Percentiles rank a stretch among this genome's conserved stretches.
Conservation (phyloP, 2,329 filamentous ascomycete genomes). For the Aaosphaeria arxii region DNA sequence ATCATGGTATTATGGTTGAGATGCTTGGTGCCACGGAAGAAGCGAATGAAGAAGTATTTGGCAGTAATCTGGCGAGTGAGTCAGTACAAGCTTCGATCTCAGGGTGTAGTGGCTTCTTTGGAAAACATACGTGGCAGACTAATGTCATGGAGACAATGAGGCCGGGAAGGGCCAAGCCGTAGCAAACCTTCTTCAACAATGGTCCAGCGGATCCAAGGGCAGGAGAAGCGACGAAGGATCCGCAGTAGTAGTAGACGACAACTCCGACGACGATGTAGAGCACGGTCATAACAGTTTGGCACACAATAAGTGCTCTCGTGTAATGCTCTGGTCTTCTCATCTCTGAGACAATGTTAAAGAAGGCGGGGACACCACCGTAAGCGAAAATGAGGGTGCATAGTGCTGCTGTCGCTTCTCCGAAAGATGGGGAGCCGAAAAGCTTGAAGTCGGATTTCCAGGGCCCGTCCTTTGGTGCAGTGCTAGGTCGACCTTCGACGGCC, state of each 20-base stretch:
- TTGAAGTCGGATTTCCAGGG: slow-evolving; percentile 58
- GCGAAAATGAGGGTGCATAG: slow-evolving; percentile 57
- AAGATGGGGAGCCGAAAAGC: slow-evolving; percentile 54
- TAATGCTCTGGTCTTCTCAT: slow-evolving; percentile 59
- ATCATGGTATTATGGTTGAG: slow-evolving; percentile 50
- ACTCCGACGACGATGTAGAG: slow-evolving; percentile 58
- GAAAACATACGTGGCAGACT: no score
- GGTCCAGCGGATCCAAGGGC: slow-evolving; percentile 61
- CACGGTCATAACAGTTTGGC: slow-evolving; percentile 56
- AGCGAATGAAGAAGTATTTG: slow-evolving; percentile 57
- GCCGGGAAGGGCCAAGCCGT: slow-evolving; percentile 48
- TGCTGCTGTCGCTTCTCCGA: slow-evolving; percentile 57
- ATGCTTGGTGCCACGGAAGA: slow-evolving; percentile 52
- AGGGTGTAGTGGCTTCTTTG: slow-evolving; percentile 46
- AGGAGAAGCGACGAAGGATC: slow-evolving; percentile 61
- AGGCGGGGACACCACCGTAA: slow-evolving; percentile 57
- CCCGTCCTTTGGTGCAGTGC: slow-evolving; percentile 56
- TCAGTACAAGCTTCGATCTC: slow-evolving; percentile 49
- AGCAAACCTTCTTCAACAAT: slow-evolving; percentile 59
- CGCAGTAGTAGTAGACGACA: slow-evolving; percentile 61
- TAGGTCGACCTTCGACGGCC: slow-evolving; percentile 53
- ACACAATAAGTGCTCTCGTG: slow-evolving; percentile 57
- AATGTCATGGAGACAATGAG: slow-evolving; percentile 8
- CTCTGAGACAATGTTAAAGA: slow-evolving; percentile 63
- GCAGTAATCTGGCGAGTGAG: slow-evolving; percentile 46